Evolutionary conservation across 2,329 filamentous ascomycete species (phyloP), one percentile per base, ranked within the genome.

Genomic region (Atkinsonella texensis): DNA sequence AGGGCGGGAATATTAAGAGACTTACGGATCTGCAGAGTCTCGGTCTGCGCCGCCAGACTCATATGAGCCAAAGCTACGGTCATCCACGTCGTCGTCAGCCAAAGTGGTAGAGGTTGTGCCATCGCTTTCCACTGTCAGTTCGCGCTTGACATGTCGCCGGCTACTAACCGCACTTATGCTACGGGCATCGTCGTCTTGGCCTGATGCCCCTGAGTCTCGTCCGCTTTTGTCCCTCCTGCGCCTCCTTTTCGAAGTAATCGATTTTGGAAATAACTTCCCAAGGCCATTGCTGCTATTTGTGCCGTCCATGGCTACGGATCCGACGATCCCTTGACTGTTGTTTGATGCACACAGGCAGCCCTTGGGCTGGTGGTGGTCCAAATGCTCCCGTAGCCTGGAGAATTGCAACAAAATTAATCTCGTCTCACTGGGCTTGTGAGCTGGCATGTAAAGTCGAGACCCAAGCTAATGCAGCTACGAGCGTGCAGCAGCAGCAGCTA

Each of bases 181-280:
- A 54, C 59, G 62, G 55, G 66, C 58, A 55, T 66, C 60, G 56
- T 60, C 49, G 54, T 62, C 54, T 58, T 55, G 48, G 56, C 60
- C 60, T 51, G 53, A 60, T 52, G 61, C 58, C 43, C 60, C 59
- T 11, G 57, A 50, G 65, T 72, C 58, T 64, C 65, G 56, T 13
- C 73, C 71, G 46, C 63, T 62, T 48, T 69, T 65, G 51, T 74
- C 69, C 62, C 70, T 75, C 64, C 69, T 74, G 52, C 69, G 70
- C 46, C 74, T 70, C 46, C 74, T 72, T 59, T 74, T 76, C 46
- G 69, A 68, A 31, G 68, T 65, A 50, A 81, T 70, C 39, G 71
- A 68, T 60, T 75, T 78, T 49, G 76, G 71, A 38, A 82, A 64
- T 32, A 81, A 69, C 64, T 77, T 80, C 52, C 68, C 70, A 43